Percentiles rank a stretch among this genome's conserved stretches.
Conservation (phyloP, 2,329 filamentous ascomycete genomes). For the Diatrype stigma region DNA sequence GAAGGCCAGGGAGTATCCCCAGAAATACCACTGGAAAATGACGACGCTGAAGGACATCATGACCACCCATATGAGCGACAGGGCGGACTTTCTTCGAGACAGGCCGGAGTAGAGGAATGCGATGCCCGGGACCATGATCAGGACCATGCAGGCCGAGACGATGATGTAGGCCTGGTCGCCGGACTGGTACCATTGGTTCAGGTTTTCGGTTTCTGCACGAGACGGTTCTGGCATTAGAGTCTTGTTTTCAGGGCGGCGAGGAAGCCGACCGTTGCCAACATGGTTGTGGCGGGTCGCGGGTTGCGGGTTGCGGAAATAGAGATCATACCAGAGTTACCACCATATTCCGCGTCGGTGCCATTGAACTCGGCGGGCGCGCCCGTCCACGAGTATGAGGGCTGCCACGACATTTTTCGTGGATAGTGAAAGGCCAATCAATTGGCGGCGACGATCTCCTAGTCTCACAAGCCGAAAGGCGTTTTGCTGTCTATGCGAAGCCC, state of each 20-base stretch:
- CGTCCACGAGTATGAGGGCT: conserved; percentile 44
- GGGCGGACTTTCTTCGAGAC: conserved; percentile 92
- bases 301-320: conserved; percentile 4
- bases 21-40: conserved; percentile 99
- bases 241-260: conserved; percentile 1
- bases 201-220: conserved; percentile 67
- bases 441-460: conserved; percentile 1
- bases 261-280: too few species aligned
- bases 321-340: conserved; percentile 76
- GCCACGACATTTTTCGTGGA: conserved; percentile 47
- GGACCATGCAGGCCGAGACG: conserved; percentile 82
- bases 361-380: conserved; percentile 59
- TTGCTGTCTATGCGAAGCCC: too few species aligned
- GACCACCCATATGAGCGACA: conserved; percentile 95
- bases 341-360: conserved; percentile 59
- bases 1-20: conserved; percentile 96
- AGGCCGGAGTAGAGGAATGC: conserved; percentile 97
- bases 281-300: neutral
- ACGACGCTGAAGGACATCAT: conserved; percentile 91
- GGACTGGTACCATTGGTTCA: conserved; percentile 92
- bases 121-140: conserved; percentile 95
- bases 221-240: conserved; percentile 7
- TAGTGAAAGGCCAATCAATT: neutral
- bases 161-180: conserved; percentile 95
- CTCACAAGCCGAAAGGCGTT: too few species aligned